These are phyloP conservation scores for Fulvia fulva DNA, from an alignment of 2,329 filamentous ascomycete genomes.

Conservation along the genomic window DNA sequence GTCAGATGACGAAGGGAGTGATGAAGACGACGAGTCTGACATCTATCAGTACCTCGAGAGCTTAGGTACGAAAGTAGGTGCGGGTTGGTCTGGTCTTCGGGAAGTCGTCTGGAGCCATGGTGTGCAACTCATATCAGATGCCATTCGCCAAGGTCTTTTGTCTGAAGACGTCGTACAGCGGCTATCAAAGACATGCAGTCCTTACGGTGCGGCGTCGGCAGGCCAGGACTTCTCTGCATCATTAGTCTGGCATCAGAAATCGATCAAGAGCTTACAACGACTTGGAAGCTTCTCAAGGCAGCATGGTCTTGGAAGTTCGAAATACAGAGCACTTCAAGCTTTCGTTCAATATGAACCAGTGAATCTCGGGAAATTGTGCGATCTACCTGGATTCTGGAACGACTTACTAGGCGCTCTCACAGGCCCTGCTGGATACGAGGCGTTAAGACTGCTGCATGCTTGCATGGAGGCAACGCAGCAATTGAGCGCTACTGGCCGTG, in stretches of 20 bases:
- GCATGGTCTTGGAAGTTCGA: not conserved
- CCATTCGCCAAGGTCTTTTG: constrained; percentile 35
- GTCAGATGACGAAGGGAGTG: constrained; percentile 31
- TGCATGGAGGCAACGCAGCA: not conserved
- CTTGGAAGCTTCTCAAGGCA: not conserved
- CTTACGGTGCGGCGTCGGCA: constrained; percentile 5
- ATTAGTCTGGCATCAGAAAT: not conserved
- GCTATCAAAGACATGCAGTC: constrained; percentile 10
- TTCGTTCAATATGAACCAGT: not conserved
- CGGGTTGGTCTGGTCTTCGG: constrained; percentile 39
- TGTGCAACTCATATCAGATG: constrained; percentile 35
- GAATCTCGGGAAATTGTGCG: not conserved
- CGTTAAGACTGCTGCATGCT: not conserved
- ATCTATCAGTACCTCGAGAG: constrained; percentile 42
- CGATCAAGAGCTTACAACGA: not conserved
- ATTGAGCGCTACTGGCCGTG: not conserved
- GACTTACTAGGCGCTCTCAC: constrained; percentile 5
- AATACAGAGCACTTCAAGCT: not conserved
- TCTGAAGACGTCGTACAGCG: constrained; percentile 1
- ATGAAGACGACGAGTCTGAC: constrained; percentile 35
- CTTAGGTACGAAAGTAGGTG: constrained; percentile 32
- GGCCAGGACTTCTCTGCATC: not conserved
- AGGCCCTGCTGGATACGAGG: not conserved
- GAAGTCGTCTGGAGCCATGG: constrained; percentile 41
- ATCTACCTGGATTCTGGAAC: not conserved